Conservation (phyloP, 306 rosid genomes). For the Vigna trinervia region DNA sequence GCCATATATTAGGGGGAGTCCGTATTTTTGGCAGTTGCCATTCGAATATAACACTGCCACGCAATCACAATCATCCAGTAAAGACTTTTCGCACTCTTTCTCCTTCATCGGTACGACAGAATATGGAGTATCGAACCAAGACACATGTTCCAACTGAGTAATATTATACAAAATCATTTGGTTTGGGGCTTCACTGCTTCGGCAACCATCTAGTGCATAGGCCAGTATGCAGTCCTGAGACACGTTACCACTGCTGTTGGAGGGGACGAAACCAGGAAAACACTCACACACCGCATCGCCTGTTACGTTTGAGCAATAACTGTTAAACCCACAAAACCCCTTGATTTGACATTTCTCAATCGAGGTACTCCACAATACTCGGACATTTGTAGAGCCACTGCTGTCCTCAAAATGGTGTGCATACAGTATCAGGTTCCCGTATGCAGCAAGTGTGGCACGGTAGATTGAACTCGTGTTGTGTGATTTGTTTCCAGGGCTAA, state of each 20-base stretch:
- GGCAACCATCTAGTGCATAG: constrained; percentile 28
- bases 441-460: constrained; percentile 45
- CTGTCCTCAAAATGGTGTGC: constrained; percentile 43
- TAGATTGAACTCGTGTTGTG: constrained; percentile 26
- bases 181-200: constrained; percentile 14
- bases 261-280: constrained; percentile 47
- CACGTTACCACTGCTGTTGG: neutral
- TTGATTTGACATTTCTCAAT: constrained; percentile 36
- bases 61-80: constrained; percentile 47
- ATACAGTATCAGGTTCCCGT: constrained; percentile 50
- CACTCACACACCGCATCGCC: constrained; percentile 35
- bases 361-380: constrained; percentile 24
- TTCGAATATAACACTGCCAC: constrained; percentile 18
- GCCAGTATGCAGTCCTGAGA: constrained; percentile 20
- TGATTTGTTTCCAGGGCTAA: neutral
- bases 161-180: constrained; percentile 3
- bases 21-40: constrained; percentile 14
- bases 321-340: constrained; percentile 51
- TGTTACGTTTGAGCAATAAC: constrained; percentile 36
- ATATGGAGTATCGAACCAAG: constrained; percentile 35
- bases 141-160: neutral
- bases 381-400: neutral
- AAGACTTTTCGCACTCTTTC: constrained; percentile 43
- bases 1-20: constrained; percentile 44
- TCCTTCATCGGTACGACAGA: neutral